Base-by-base conservation (phyloP, 2,329 filamentous ascomycete species). In the Epichloe sp. region DNA sequence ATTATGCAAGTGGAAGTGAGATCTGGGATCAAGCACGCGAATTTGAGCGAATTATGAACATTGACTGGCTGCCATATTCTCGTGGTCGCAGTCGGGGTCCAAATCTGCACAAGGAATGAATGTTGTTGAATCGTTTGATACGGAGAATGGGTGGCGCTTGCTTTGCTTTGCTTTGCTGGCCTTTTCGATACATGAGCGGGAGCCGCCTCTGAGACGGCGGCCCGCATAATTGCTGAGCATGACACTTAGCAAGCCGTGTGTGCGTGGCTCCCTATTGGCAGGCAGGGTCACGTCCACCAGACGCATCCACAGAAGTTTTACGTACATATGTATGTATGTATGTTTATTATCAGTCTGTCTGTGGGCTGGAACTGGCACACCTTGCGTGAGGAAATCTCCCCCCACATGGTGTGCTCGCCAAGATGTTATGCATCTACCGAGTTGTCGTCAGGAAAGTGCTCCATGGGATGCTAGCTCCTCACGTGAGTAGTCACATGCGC, bases 141-240 rank as follows among this genome's bases (percentile, higher is more conserved):
- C 37, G 31, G 38, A 44, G 26, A 17, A 35, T 51, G 36, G 40
- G 17, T 49, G 21, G 45, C 31, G 31, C 49, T 44, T 46, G 21
- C 26, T 50, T 47, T 43, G 21, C 26, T 50, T 47, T 43, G 50
- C 53, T 52, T 56, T 50, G 55, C 52, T 56, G 52, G 55, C 55
- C 55, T 57, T 56, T 57, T 57, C 47, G 51, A 49, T 36, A 26
- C 23, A 26, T 7, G 5, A 15, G 12, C 12, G 40, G 17, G n/a
- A 8, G 45, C 35, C n/a, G 17, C 17, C 26, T 36, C 40, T 37
- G 37, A 5, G 40, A 42, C 41, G 41, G 21, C 21, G 21, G 41
- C 15, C 41, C 12, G 21, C 17, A 23, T 5, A 26, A 12, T 23
- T 23, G 23, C 23, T 23, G 23, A 23, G 23, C 23, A 23, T 23